Evolutionary conservation across 2,329 filamentous ascomycete genomes (phyloP), one percentile per base, ranked within the genome.

Genomic region (Pseudocercospora fijiensis): DNA sequence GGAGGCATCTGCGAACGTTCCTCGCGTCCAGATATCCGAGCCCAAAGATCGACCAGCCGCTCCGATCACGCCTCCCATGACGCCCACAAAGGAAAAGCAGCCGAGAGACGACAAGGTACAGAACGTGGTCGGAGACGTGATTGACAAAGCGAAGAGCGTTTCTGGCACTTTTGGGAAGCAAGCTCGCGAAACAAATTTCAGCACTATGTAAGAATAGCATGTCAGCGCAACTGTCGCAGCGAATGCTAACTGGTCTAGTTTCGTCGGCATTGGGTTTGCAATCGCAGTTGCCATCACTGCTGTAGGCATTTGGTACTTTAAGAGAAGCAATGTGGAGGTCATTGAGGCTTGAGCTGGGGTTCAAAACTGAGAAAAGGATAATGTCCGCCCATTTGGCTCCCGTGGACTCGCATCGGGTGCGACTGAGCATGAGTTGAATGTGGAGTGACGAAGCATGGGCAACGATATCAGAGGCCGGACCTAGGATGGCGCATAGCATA

Each of bases 51-150:
- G 67, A 45, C 71, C 69, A 7, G 67, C 66, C 10, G 69, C 66
- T 27, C 73, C 71, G 1, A 71, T 74, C 1, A 76, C 75, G 13
- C 74, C 74, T 24, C 74, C 75, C 0, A 65, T 75, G 69, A 77
- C 74, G 24, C 74, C 74, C 2, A 67, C 70, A 22, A 70, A 74
- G 60, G 65, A 67, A n/a, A 65, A 67, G 43, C 43, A 60, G 16
- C 58, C 47, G 24, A 59, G 65, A 26, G 28, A 52, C 47, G 33
- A 33, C 9, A 60, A 62, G 3, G 61, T 67, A 27, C 57, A 62
- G 37, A 65, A 65, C 27, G 55, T 58, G 37, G 51, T 16, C 37
- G 43, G 63, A 51, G 63, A 52, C 28, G 61, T 41, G 28, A 64
- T 58, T 18, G 63, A 65, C 26, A 60, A 60, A 33, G 59, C 26